A percentile compares a stretch with the other conserved stretches of the same genome.
phyloP scores from a whole-genome alignment of 2,329 filamentous ascomycete species.

The Botryosphaeria dothidea region DNA sequence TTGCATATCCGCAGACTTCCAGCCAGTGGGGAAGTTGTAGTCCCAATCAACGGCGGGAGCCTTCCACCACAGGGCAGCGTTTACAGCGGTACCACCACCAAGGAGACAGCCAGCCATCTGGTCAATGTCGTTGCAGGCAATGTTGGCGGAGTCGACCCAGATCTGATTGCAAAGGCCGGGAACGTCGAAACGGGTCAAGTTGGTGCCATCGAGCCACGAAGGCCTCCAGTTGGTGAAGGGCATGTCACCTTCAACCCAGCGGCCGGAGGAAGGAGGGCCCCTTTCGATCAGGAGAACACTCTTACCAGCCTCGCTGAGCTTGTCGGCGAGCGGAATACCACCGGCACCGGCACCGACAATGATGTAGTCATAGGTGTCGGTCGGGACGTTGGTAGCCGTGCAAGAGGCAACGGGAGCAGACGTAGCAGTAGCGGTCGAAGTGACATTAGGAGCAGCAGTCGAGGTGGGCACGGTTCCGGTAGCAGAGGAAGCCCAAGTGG shows the following conservation, averaged over 20 bases:
- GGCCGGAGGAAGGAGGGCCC: conserved; percentile 59
- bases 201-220: conserved; percentile 61
- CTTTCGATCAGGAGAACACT: conserved; percentile 61
- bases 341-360: conserved; percentile 64
- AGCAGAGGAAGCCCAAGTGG: conserved; percentile 37
- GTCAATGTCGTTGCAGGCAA: conserved; percentile 69
- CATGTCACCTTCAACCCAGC: conserved; percentile 60
- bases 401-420: conserved; percentile 37
- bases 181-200: conserved; percentile 70
- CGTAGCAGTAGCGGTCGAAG: conserved; percentile 28
- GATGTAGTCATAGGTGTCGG: conserved; percentile 62
- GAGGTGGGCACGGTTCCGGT: conserved; percentile 42
- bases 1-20: conserved; percentile 66
- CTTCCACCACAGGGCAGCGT: conserved; percentile 69
- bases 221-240: conserved; percentile 34
- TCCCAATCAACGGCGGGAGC: conserved; percentile 68
- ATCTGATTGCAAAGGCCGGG: conserved; percentile 73
- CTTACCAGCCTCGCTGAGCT: conserved; percentile 64
- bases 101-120: conserved; percentile 73
- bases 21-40: conserved; percentile 70
- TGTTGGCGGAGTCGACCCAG: conserved; percentile 62
- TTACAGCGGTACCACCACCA: conserved; percentile 67
- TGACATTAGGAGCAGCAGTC: conserved; percentile 35
- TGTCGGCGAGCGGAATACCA: conserved; percentile 61
- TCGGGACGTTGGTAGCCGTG: conserved; percentile 38